These are phyloP conservation scores for Apiotrichum laibachii DNA, from an alignment of 1,284 basidiomycete species.

Conservation along the genomic window DNA sequence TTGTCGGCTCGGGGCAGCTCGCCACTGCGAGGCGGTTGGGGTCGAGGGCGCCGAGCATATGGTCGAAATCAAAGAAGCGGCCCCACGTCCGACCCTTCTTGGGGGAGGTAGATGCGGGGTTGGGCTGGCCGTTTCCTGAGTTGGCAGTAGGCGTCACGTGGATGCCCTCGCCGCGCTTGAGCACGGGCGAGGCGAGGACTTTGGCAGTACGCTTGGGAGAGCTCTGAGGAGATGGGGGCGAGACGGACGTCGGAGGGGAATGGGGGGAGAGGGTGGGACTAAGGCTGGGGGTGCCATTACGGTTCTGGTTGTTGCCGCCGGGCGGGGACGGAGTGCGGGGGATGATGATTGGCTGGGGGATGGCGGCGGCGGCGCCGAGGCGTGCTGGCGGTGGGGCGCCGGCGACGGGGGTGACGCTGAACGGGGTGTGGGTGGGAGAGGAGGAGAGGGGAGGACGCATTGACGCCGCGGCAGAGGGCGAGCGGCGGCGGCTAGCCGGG, in stretches of 20 bases:
- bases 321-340: slow-evolving; percentile 10
- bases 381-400: neutral
- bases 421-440: slow-evolving; percentile 5
- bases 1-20: slow-evolving; percentile 17
- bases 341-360: neutral
- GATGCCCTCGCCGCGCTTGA: neutral
- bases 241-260: neutral
- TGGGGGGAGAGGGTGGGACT: neutral
- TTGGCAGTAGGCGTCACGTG: neutral
- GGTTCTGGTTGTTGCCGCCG: neutral
- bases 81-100: slow-evolving; percentile 5
- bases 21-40: slow-evolving; percentile 20
- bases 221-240: too few relatives aligned
- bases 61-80: slow-evolving; percentile 20
- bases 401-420: slow-evolving; percentile 5
- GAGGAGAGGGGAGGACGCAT: neutral
- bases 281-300: neutral
- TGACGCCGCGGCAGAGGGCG: neutral
- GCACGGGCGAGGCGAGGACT: too few relatives aligned
- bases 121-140: neutral
- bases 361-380: neutral
- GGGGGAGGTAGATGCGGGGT: neutral
- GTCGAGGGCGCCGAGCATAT: slow-evolving; percentile 28
- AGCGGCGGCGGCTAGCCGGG: slow-evolving; percentile 6
- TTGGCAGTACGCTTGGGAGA: too few relatives aligned